Percentiles rank a stretch among this genome's conserved stretches.
Conservation (phyloP, 176 grass and related monocot genomes). For the Musa troglodytarum region DNA sequence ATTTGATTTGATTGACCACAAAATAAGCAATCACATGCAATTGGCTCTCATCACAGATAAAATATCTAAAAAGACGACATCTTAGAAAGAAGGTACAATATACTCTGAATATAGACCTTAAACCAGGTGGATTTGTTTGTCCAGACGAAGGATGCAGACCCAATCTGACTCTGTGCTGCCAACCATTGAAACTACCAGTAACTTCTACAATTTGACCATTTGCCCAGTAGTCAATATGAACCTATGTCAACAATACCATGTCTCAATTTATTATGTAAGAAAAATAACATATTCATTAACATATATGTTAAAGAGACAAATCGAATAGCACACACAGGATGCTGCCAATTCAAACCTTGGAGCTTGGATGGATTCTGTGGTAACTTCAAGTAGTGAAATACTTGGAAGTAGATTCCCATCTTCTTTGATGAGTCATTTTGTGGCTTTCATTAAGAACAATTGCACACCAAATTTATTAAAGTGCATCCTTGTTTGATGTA, state of each 20-base stretch:
- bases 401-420: too few relatives aligned
- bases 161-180: constrained; percentile 34
- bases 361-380: too few relatives aligned
- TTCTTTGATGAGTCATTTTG: too few relatives aligned
- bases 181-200: constrained; percentile 47
- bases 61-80: background rate
- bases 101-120: constrained; percentile 18
- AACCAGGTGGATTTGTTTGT: constrained; percentile 5
- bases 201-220: constrained; percentile 40
- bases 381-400: too few relatives aligned
- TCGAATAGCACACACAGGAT: too few relatives aligned
- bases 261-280: background rate
- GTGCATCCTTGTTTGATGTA: too few relatives aligned
- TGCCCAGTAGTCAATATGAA: constrained; percentile 27
- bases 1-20: too few relatives aligned
- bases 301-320: too few relatives aligned
- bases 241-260: constrained; percentile 27
- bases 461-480: too few relatives aligned
- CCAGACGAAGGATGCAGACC: constrained; percentile 27
- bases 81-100: background rate
- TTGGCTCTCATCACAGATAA: background rate
- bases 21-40: background rate
- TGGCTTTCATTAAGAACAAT: too few relatives aligned
- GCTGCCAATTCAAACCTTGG: too few relatives aligned
- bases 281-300: too few relatives aligned